Evolutionary conservation across 1,284 basidiomycete genomes (phyloP), one percentile per base, ranked within the genome.

Genomic region (Malassezia brasiliensis): DNA sequence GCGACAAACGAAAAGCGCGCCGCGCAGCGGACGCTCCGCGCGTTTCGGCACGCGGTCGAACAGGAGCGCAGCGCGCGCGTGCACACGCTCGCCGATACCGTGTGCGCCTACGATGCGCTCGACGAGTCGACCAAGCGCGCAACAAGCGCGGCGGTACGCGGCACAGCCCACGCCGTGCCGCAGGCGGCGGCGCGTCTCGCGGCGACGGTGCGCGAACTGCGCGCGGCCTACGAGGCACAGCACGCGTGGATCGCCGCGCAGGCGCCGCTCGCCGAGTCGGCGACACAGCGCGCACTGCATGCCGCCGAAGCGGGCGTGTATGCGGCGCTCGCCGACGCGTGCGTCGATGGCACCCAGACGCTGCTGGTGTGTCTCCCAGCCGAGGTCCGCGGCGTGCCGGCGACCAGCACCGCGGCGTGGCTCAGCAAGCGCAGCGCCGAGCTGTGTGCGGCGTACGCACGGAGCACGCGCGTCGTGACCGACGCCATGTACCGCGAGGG

Each of bases 371-470:
- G 22, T 30, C 12, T 42, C 5, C 40, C 40, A 3, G 15, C 20
- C 11, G 14, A 14, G 2, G 4, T 42, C 14, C 40, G 14, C 7
- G 14, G 20, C 30, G 40, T 32, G 15, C 10, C 25, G 44, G 7
- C 34, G 30, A 19, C 25, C 22, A 17, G 19, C 44, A 20, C 25
- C 9, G 44, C 44, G 17, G 44, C 15, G 12, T 56, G 56, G 39
- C 47, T 65, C 11, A 56, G 50, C n/a, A 51, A 57, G 0, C 61
- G 59, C 52, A 61, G 61, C n/a, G 19, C 50, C 19, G 54, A 56
- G n/a, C 59, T 67, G 1, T 56, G 52, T 12, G 60, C 62, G 25
- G 57, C 64, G n/a, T 72, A 72, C 50, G 35, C 53, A 14, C 59
- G 63, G 12, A 56, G 61, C 20, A 61, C 68, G 14, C 46, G 54